These are phyloP conservation scores for Lasiodiplodia sp. DNA, from an alignment of 2,329 filamentous ascomycete genomes.

Conservation along the genomic window DNA sequence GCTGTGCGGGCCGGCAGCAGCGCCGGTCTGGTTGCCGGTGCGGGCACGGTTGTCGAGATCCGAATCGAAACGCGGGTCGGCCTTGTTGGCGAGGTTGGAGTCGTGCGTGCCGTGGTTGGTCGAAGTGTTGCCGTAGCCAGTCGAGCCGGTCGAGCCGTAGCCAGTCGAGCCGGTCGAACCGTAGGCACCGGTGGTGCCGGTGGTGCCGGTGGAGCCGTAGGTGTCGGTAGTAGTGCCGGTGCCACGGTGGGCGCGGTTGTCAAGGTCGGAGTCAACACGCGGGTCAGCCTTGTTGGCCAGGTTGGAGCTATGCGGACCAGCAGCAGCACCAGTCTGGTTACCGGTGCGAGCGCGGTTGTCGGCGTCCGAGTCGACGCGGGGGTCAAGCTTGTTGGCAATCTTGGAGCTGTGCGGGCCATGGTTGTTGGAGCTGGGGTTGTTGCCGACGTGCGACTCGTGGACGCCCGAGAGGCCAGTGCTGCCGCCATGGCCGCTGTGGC, in stretches of 20 bases:
- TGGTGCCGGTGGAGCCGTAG: not conserved
- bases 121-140: constrained; percentile 8
- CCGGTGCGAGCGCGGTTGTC: constrained; percentile 20
- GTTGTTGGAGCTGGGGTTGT: constrained; percentile 2
- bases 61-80: constrained; percentile 24
- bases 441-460: not conserved
- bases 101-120: constrained; percentile 27
- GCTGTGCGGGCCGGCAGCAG: constrained; percentile 23
- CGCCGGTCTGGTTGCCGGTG: constrained; percentile 11
- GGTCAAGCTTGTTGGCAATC: constrained; percentile 16
- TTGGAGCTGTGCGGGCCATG: constrained; percentile 11
- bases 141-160: no score
- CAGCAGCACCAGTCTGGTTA: constrained; percentile 7
- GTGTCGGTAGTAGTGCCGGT: constrained; percentile 7
- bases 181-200: not conserved
- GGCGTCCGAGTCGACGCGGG: constrained; percentile 10
- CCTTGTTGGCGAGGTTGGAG: constrained; percentile 5
- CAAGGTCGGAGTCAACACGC: constrained; percentile 27
- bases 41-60: constrained; percentile 25
- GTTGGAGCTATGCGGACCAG: constrained; percentile 17
- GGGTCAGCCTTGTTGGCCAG: constrained; percentile 24
- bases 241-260: constrained; percentile 19
- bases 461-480: constrained; percentile 1
- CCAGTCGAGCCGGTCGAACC: not conserved
- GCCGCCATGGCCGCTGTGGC: constrained; percentile 10